Evolutionary conservation across 202 grass and related monocot genomes (phyloP).

Genomic region (Bolboschoenoplectus hybrid): DNA sequence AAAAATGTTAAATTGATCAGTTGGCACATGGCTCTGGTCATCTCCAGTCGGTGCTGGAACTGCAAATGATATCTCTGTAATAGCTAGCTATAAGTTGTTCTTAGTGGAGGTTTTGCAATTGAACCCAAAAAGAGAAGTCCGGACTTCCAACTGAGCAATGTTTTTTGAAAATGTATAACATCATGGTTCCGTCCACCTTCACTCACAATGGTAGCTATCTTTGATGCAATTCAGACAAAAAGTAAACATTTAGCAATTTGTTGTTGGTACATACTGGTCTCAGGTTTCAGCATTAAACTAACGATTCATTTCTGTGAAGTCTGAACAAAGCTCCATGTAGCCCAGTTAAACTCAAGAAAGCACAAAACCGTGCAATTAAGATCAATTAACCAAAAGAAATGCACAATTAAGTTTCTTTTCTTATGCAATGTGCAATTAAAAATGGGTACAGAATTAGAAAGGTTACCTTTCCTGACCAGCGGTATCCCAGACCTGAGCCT

Average conservation of each 20-base stretch:
- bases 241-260: neutral
- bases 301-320: neutral
- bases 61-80: neutral
- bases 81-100: neutral
- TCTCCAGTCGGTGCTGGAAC: neutral
- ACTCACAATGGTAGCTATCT: neutral
- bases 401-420: no score
- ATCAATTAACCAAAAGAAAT: neutral
- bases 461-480: constrained; percentile 44
- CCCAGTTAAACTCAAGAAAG: neutral
- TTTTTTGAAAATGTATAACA: constrained; percentile 1
- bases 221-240: neutral
- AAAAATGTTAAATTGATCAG: neutral
- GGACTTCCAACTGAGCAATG: neutral
- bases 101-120: neutral
- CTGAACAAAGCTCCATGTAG: neutral
- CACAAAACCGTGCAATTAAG: neutral
- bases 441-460: neutral
- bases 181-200: neutral
- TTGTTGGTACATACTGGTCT: neutral
- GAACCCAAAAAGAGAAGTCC: neutral
- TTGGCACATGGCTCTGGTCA: neutral
- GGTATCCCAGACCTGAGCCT: constrained; percentile 45
- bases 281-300: neutral
- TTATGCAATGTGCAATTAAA: no score